Evolutionary conservation across 768 basidiomycete species (phyloP).

Genomic region (Leccinum pellstonianum): DNA sequence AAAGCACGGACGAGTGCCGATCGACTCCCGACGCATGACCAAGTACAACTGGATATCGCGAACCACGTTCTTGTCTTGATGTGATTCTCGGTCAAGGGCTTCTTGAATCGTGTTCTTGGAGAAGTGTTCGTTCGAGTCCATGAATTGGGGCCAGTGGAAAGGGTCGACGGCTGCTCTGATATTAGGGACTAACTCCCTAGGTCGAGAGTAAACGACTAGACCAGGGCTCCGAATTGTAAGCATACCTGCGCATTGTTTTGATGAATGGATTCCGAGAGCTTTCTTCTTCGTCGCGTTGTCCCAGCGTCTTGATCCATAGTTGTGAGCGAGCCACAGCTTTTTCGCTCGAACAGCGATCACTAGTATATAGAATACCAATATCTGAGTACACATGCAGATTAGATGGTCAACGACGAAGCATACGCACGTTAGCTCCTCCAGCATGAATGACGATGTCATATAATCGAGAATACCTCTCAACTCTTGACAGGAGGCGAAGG

Average conservation of each 20-base stretch:
- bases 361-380: background rate
- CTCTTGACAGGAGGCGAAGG: slow-evolving; percentile 21
- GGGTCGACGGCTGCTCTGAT: slow-evolving; percentile 25
- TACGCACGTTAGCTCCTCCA: slow-evolving; percentile 30
- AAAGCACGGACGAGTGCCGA: slow-evolving; percentile 30
- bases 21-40: slow-evolving; percentile 29
- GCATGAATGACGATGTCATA: slow-evolving; percentile 33
- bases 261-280: slow-evolving; percentile 21
- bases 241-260: slow-evolving; percentile 26
- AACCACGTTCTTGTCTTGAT: slow-evolving; percentile 9
- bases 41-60: slow-evolving; percentile 27
- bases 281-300: slow-evolving; percentile 16
- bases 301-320: slow-evolving; percentile 25
- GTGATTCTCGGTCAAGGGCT: slow-evolving; percentile 28
- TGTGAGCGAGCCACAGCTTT: slow-evolving; percentile 17
- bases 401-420: background rate
- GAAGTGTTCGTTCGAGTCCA: slow-evolving; percentile 20
- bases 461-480: slow-evolving; percentile 27
- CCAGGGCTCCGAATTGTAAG: background rate
- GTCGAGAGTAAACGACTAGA: background rate
- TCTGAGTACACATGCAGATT: background rate
- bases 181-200: slow-evolving; percentile 24
- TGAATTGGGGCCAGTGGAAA: slow-evolving; percentile 31
- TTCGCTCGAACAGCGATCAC: slow-evolving; percentile 28
- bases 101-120: slow-evolving; percentile 25